Base-by-base conservation (phyloP, 2,329 filamentous ascomycete genomes). In the Metarhizium robertsii region DNA sequence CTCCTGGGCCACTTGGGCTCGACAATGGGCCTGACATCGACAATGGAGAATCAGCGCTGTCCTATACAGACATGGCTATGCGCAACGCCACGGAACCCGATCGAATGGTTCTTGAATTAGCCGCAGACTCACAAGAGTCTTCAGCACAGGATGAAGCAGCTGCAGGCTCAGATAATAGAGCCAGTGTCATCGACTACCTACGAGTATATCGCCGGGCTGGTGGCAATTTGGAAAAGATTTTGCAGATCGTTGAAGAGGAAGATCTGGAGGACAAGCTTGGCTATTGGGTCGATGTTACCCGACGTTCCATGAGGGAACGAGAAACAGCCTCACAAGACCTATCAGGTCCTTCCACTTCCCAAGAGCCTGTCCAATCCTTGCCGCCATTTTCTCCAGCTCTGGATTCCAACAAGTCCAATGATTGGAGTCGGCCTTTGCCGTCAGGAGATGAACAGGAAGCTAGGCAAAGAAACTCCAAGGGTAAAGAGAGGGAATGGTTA, bases 231-330 rank as follows among this genome's bases (percentile, higher is more conserved):
- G 74, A 79, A 40, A 77, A 75, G 57, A 81, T 88, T 30, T 61
- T 86, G 3, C 72, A 76, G 45, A 81, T 88, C 25, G 83, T 87
- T 36, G 76, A 79, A 43, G 77, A 81, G 42, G 83, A 87, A 61
- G 76, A 79, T 4, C 74, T 82, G 2, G 75, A 80, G 55, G 79
- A 82, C 11, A 78, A 79, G 52, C 74, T 88, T 38, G 72, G 74
- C 11, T 81, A 83, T 65, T 82, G 84, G 74, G 75, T 86, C 11
- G 73, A 76, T 36, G 71, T 80, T 29, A 81, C 83, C 58, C 73
- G 62, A 4, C 61, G 61, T 46, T 62, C 63, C 67, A 58, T 66
- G 60, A 29, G 48, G 6, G 57, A 71, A 67, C 58, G 53, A 52
- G 43, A 56, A 10, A 48, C 18, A 11, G 34, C 4, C 14, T 11